These are phyloP conservation scores for Carex littledalei DNA, from an alignment of 176 grass and related monocot species.

Conservation along the genomic window DNA sequence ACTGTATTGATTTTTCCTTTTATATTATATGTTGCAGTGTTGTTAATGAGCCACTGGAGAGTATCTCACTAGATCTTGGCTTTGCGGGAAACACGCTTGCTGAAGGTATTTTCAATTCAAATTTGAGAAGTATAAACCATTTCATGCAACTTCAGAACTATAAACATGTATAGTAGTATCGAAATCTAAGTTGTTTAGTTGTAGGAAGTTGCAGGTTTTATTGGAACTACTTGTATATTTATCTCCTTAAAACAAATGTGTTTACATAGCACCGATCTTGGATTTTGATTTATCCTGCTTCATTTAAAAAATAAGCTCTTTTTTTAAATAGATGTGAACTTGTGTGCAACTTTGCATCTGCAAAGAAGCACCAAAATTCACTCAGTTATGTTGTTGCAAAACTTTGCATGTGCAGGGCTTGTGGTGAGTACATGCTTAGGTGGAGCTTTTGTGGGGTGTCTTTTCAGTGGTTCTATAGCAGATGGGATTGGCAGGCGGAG, in stretches of 20 bases:
- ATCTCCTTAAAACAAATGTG: neutral
- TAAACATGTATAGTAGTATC: neutral
- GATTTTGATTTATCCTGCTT: neutral
- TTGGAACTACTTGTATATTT: neutral
- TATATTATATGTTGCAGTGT: slow-evolving; percentile 43
- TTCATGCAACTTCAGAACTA: neutral
- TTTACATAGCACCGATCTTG: neutral
- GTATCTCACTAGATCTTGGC: slow-evolving; percentile 83
- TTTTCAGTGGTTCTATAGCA: slow-evolving; percentile 76
- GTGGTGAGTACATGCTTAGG: slow-evolving; percentile 99
- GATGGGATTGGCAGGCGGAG: slow-evolving; percentile 79
- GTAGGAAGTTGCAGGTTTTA: neutral
- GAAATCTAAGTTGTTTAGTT: neutral
- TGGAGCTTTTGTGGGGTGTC: slow-evolving; percentile 73
- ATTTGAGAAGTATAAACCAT: neutral
- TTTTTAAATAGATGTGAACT: neutral
- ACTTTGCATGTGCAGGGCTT: slow-evolving; percentile 60
- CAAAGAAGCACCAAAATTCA: neutral
- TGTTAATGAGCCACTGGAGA: slow-evolving; percentile 93
- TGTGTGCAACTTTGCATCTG: neutral
- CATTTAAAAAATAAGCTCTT: neutral
- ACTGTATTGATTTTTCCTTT: neutral
- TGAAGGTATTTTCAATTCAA: slow-evolving; percentile 43
- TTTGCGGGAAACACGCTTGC: slow-evolving; percentile 88
- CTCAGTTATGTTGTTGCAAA: neutral